Evolutionary conservation across 768 basidiomycete species (phyloP).

Genomic region (Tephrocybe rancida): DNA sequence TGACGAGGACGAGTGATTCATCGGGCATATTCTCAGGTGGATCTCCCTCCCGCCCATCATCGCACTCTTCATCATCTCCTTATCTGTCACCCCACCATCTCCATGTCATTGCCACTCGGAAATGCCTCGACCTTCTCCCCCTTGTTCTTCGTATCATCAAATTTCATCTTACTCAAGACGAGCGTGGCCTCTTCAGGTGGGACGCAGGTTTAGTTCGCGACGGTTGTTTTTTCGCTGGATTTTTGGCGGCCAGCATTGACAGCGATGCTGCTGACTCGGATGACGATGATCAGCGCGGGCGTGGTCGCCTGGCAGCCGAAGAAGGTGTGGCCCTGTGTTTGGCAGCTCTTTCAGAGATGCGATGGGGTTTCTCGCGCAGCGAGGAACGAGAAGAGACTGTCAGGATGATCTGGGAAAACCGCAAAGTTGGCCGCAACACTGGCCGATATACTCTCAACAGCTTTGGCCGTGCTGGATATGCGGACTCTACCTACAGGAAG

Average conservation of each 20-base stretch:
- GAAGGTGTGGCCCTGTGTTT: conserved; percentile 62
- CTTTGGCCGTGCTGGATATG: conserved; percentile 7
- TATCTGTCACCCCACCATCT: conserved; percentile 50
- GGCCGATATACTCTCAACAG: conserved; percentile 15
- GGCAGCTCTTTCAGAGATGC: conserved; percentile 76
- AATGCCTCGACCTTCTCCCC: conserved; percentile 54
- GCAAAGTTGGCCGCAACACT: conserved; percentile 31
- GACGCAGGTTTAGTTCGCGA: conserved; percentile 87
- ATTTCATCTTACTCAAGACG: conserved; percentile 42
- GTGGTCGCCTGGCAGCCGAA: conserved; percentile 33
- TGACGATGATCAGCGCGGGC: conserved; percentile 30
- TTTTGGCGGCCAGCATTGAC: conserved; percentile 70
- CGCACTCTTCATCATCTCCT: conserved; percentile 45
- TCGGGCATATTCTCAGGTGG: conserved; percentile 40
- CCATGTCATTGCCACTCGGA: conserved; percentile 48
- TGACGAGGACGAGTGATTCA: conserved; percentile 22
- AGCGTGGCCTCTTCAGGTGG: conserved; percentile 69
- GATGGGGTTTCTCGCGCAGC: conserved; percentile 78
- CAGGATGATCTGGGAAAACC: conserved; percentile 51
- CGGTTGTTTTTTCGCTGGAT: conserved; percentile 87
- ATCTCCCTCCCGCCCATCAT: conserved; percentile 50
- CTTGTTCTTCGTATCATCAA: conserved; percentile 53
- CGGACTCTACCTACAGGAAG: conserved; percentile 17
- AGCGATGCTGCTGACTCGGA: conserved; percentile 40
- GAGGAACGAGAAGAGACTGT: conserved; percentile 72